A percentile compares a stretch with the other conserved stretches of the same genome.
Evolutionary conservation across 2,329 filamentous ascomycete species (phyloP).

Genomic region (Neofusicoccum parvum): DNA sequence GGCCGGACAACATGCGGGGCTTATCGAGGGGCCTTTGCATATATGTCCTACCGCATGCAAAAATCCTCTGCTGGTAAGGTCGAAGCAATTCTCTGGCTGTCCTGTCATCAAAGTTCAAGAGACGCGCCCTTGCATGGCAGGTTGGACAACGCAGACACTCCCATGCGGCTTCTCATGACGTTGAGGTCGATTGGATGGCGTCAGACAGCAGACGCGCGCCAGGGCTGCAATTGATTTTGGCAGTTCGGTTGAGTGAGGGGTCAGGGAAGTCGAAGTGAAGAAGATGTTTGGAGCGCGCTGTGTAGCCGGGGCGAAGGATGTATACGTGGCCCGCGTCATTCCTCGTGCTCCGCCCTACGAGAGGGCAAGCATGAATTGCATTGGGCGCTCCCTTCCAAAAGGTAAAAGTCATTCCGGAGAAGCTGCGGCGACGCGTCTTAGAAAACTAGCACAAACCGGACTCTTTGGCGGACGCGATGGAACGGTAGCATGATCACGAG

Average conservation of each 20-base stretch:
- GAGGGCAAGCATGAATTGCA: neutral
- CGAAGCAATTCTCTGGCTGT: neutral
- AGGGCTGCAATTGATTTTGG: neutral
- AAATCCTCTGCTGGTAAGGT: neutral
- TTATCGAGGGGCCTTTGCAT: neutral
- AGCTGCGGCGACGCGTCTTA: neutral
- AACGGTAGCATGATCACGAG: slow-evolving; percentile 16
- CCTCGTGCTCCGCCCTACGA: slow-evolving; percentile 1
- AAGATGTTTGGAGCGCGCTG: neutral
- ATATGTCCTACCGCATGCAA: neutral
- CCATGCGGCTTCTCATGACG: no score
- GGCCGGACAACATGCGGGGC: neutral
- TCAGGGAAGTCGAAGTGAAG: neutral
- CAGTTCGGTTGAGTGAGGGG: neutral
- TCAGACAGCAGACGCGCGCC: no score
- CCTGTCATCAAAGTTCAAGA: neutral
- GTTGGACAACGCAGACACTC: neutral
- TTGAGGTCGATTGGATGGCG: neutral
- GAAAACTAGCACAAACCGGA: neutral
- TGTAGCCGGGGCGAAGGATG: neutral
- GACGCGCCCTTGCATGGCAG: neutral
- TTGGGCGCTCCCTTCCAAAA: neutral
- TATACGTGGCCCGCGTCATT: slow-evolving; percentile 6
- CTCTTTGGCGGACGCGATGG: neutral
- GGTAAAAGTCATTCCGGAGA: neutral